Percentiles rank a stretch among this genome's conserved stretches.
phyloP scores from a whole-genome alignment of 106 monocot genomes.

The Gastrodia elata region DNA sequence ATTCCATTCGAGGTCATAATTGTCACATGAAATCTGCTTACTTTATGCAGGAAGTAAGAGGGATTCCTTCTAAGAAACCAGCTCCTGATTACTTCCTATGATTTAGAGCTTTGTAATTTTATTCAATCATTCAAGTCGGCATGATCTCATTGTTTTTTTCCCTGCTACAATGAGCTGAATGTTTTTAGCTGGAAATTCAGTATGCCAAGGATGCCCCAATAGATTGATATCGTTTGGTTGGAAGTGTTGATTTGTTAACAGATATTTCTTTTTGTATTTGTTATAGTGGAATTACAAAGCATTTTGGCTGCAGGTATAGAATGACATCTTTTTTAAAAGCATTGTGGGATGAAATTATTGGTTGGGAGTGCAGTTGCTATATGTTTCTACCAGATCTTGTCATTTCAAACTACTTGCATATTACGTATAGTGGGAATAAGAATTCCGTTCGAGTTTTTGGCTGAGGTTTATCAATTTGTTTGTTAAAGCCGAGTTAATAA shows the following conservation, averaged over 20 bases:
- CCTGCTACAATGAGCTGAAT: neutral
- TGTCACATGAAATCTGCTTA: neutral
- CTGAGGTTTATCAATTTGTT: neutral
- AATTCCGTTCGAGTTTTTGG: neutral
- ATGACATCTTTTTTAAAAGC: neutral
- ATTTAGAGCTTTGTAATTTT: neutral
- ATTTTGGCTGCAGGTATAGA: neutral
- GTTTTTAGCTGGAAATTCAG: neutral
- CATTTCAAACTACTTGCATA: neutral
- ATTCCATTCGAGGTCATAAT: neutral
- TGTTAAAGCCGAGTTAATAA: neutral
- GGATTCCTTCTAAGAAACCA: constrained; percentile 79
- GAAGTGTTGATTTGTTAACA: neutral
- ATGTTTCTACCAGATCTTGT: neutral
- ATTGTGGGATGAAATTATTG: neutral
- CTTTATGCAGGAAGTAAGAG: constrained; percentile 81
- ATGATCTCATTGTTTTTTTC: neutral
- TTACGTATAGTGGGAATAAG: neutral
- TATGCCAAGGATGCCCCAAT: neutral
- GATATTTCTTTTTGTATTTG: neutral
- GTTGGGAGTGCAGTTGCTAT: neutral
- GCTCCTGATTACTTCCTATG: constrained; percentile 94
- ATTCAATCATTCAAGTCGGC: neutral
- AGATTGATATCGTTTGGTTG: neutral
- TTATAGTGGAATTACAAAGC: neutral